Evolutionary conservation across 805 yeast genomes (phyloP), one percentile per base, ranked within the genome.

Genomic region (Ogataea parapolymorpha): DNA sequence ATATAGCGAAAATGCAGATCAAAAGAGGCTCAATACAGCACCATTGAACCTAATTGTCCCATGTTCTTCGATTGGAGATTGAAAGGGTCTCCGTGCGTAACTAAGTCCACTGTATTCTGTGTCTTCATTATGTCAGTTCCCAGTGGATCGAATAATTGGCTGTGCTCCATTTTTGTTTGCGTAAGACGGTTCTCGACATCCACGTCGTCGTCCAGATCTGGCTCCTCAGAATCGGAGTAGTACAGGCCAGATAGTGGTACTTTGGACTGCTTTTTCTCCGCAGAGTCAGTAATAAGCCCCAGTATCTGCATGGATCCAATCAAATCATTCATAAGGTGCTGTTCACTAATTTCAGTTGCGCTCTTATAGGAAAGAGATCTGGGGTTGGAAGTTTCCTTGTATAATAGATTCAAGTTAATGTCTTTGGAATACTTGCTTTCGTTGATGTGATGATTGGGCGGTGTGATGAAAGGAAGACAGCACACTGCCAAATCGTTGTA

Each of bases 381-480:
- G 8, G 35, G 35, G 18, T 39, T 44, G 2, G 35, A n/a, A 5
- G 49, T 36, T 14, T 38, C 49, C 9, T 45, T 45, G 32, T 51
- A 51, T 12, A 51, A 17, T 20, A 41, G 12, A 12, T 26, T 40
- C 20, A 48, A 31, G 24, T 27, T 26, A 14, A 49, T 26, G 11
- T 43, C 39, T 7, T 31, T 22, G 4, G 45, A 17, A 32, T 36
- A 51, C 36, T 39, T 47, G 7, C 40, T 35, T 5, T 35, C 43
- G 11, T 43, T 41, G n/a, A 44, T 29, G 14, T 31, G 18, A 32
- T 37, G 40, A 16, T 42, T 38, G 9, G 48, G 49, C 4, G 59
- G 50, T n/a, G 54, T 26, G 1, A 38, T 34, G 31, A 57, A 52
- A 0, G 61, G 61, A 2, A 53, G 48, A 37, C 59, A 55, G 5